phyloP scores from a whole-genome alignment of 495 filamentous ascomycete species.

The Terfezia boudieri region DNA sequence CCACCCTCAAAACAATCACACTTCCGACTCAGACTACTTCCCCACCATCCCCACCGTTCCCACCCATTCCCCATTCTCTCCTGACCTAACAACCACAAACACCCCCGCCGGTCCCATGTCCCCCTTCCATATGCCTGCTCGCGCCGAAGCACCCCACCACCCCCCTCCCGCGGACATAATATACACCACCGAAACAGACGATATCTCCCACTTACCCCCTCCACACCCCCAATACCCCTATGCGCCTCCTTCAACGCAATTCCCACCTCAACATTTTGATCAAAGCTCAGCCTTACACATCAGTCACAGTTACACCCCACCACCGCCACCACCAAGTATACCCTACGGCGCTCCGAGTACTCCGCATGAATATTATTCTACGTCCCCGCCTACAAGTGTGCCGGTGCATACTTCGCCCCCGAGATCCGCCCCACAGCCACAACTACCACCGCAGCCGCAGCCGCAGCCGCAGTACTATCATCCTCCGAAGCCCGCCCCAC shows the following conservation, averaged over 20 bases:
- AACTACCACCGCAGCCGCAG: background rate
- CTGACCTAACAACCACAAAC: slow-evolving; percentile 4
- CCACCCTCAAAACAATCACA: slow-evolving; percentile 1
- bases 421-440: background rate
- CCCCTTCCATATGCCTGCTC: no score
- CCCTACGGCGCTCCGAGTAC: background rate
- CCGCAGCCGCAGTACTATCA: slow-evolving; percentile 5
- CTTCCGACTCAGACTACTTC: slow-evolving; percentile 20
- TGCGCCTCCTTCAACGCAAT: background rate
- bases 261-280: background rate
- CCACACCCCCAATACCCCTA: background rate
- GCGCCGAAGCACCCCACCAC: background rate
- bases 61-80: slow-evolving; percentile 1
- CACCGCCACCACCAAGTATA: background rate
- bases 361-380: background rate
- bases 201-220: background rate
- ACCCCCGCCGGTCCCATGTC: slow-evolving; percentile 1
- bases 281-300: background rate
- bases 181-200: background rate
- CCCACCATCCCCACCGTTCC: slow-evolving; percentile 1
- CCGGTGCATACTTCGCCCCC: background rate
- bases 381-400: background rate
- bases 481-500: background rate
- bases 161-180: background rate
- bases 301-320: background rate